Base-by-base conservation (phyloP, 352 stramenopile species). In the Pseudoperonospora humuli region DNA sequence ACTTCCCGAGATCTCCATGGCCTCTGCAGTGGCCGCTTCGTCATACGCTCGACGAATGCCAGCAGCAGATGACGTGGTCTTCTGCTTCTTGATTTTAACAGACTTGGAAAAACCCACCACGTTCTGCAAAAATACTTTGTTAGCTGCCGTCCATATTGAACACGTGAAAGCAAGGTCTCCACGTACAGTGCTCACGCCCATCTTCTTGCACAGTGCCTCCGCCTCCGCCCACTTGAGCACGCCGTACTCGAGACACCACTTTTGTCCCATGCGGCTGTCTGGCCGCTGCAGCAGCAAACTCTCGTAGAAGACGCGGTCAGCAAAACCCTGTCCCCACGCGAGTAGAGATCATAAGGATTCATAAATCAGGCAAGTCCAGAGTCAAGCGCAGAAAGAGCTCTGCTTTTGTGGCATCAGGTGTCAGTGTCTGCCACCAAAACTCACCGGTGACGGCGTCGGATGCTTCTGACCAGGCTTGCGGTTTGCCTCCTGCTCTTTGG, bases 291-390 rank as follows among this genome's bases (percentile, higher is more conserved):
- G 74, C 45, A 92, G 56, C 48, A 95, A 47, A 50, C 81, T 93
- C 66, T 95, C 84, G 54, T 95, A 95, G 59, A 95, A 95, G 10
- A 95, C 84, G 43, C 84, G 78, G 38, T 95, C 84, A 24, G 81
- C 81, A 56, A 85, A 90, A 40, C 81, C 84, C 70, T 93, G 61
- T 8, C 5, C 19, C 3, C 46, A 11, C 50, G 7, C 7, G 11
- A 35, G n/a, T n/a, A n/a, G n/a, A n/a, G n/a, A n/a, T n/a, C n/a
- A n/a, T n/a, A n/a, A n/a, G n/a, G n/a, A n/a, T n/a, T n/a, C n/a
- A n/a, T n/a, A n/a, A n/a, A n/a, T n/a, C n/a, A n/a, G n/a, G n/a
- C n/a, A n/a, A n/a, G n/a, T n/a, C n/a, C n/a, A n/a, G n/a, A n/a
- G n/a, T n/a, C n/a, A n/a, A n/a, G n/a, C n/a, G n/a, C n/a, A n/a